phyloP scores from a whole-genome alignment of 1,284 basidiomycete species.

The Vanrija sp. region DNA sequence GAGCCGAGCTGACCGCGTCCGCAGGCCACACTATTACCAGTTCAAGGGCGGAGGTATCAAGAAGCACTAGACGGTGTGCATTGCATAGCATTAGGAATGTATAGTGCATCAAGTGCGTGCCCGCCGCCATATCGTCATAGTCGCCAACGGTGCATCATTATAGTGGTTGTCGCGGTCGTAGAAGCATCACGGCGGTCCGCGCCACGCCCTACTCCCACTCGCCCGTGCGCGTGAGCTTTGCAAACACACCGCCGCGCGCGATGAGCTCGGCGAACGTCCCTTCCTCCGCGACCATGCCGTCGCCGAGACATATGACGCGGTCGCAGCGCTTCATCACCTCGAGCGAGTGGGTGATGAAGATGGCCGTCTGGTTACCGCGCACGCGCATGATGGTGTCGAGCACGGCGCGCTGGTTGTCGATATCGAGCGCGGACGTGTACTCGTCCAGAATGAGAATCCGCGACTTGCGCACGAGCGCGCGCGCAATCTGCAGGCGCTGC shows the following conservation, averaged over 20 bases:
- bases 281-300: slow-evolving; percentile 72
- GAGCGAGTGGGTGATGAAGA: slow-evolving; percentile 91
- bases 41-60: slow-evolving; percentile 45
- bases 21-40: slow-evolving; percentile 44
- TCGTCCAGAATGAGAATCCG: slow-evolving; percentile 87
- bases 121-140: too few relatives aligned
- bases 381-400: slow-evolving; percentile 69
- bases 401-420: slow-evolving; percentile 72
- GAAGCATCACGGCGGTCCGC: too few relatives aligned
- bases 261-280: slow-evolving; percentile 73
- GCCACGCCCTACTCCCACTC: slow-evolving; percentile 65
- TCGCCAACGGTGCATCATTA: too few relatives aligned
- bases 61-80: slow-evolving; percentile 24
- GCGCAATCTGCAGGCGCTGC: slow-evolving; percentile 86
- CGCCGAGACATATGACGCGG: slow-evolving; percentile 74
- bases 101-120: too few relatives aligned
- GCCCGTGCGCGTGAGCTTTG: slow-evolving; percentile 74
- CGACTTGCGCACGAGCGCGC: slow-evolving; percentile 70
- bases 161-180: too few relatives aligned
- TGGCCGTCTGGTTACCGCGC: slow-evolving; percentile 67
- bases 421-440: slow-evolving; percentile 85
- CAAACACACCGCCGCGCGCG: slow-evolving; percentile 68
- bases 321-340: slow-evolving; percentile 90
- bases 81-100: too few relatives aligned
- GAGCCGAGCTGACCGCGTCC: not conserved